Evolutionary conservation across 1,284 basidiomycete genomes (phyloP).

Genomic region (Rhodotorula sp.): DNA sequence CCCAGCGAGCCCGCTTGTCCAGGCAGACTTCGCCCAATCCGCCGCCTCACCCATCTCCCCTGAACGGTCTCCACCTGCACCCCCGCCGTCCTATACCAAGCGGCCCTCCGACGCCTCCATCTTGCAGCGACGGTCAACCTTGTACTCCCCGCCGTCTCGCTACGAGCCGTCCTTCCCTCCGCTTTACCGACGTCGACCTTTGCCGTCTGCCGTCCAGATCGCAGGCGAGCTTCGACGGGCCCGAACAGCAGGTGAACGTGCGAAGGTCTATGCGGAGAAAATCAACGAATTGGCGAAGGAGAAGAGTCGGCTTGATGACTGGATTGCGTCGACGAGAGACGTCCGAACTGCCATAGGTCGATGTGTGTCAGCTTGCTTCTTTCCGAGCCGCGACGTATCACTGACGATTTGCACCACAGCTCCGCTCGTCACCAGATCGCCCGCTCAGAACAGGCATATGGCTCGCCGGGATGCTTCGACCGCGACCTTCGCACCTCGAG

Average conservation of each 20-base stretch:
- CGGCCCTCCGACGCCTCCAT: background rate
- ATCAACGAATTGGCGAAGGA: constrained; percentile 75
- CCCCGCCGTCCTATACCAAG: background rate
- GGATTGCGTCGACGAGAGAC: constrained; percentile 52
- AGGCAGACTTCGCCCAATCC: background rate
- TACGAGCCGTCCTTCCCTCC: background rate
- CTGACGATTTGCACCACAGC: constrained; percentile 8
- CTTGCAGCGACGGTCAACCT: background rate
- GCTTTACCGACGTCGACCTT: constrained; percentile 18
- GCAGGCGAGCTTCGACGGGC: constrained; percentile 60
- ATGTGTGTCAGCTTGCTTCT: background rate
- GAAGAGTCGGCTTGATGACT: constrained; percentile 75
- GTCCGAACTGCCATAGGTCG: background rate
- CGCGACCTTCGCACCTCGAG: constrained; percentile 29
- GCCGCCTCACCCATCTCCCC: background rate
- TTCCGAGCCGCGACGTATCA: background rate
- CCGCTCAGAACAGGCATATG: background rate
- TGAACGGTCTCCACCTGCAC: background rate
- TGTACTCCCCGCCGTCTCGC: no score
- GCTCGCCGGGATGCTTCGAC: constrained; percentile 21
- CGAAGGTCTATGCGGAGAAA: constrained; percentile 71
- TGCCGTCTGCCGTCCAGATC: constrained; percentile 28
- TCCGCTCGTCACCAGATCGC: background rate
- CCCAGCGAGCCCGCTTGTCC: background rate
- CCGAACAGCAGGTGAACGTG: constrained; percentile 68